A percentile compares a stretch with the other conserved stretches of the same genome.
Conservation (phyloP, 176 grass and related monocot genomes). For the Musa acuminata region DNA sequence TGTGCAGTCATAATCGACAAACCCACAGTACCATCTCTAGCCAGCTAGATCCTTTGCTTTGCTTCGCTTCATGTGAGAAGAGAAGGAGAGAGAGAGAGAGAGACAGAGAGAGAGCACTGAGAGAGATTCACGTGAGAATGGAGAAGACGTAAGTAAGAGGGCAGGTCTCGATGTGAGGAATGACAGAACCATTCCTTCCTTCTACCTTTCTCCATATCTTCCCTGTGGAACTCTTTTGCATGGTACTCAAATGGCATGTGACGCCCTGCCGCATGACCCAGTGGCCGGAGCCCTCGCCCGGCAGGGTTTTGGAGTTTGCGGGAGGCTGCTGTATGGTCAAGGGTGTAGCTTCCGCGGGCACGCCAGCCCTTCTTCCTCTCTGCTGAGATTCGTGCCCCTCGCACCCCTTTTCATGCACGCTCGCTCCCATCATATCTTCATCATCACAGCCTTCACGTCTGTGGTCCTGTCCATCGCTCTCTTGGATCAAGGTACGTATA, state of each 20-base stretch:
- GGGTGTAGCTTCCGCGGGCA: not conserved
- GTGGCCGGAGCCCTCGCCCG: not conserved
- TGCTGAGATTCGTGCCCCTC: not conserved
- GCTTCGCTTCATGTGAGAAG: not conserved
- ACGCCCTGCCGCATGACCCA: not conserved
- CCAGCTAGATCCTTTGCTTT: too few relatives aligned
- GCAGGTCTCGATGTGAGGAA: too few relatives aligned
- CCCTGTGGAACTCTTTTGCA: conserved; percentile 2
- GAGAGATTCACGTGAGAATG: not conserved
- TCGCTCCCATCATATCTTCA: conserved; percentile 8
- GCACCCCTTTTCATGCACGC: too few relatives aligned
- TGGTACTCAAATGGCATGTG: conserved; percentile 9
- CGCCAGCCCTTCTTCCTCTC: not conserved
- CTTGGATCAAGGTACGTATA: not conserved
- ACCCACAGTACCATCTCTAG: not conserved
- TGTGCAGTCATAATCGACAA: conserved; percentile 3
- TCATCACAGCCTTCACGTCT: not conserved
- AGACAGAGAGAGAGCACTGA: not conserved
- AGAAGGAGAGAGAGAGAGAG: not conserved
- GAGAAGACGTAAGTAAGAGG: not conserved
- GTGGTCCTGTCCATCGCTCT: not conserved
- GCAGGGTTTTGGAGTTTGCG: not conserved
- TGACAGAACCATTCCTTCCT: not conserved
- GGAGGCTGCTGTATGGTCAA: not conserved
- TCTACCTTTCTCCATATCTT: not conserved